Conservation (phyloP, 73 alveolate species). For the Tetrahymena malaccensis region DNA sequence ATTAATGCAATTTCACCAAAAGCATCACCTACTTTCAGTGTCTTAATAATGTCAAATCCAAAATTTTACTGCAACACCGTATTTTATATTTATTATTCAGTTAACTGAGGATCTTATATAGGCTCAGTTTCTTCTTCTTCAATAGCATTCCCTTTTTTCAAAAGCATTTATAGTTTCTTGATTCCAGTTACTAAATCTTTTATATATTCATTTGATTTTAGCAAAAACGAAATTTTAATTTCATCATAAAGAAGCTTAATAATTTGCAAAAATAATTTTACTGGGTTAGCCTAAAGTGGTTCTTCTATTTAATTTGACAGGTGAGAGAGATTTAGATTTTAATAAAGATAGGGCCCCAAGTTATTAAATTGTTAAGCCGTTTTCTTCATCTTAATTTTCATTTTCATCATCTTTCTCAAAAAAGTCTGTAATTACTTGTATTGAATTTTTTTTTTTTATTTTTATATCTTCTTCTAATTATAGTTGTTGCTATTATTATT, state of each 20-base stretch:
- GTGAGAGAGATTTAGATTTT: background rate
- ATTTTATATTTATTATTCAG: background rate
- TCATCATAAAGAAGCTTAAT: too few species aligned
- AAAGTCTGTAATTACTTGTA: background rate
- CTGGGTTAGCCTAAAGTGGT: background rate
- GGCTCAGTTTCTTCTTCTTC: background rate
- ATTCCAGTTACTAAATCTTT: background rate
- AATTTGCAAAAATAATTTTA: background rate
- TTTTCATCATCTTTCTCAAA: background rate
- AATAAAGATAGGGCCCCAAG: background rate
- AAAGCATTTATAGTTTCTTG: background rate
- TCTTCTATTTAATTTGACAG: background rate
- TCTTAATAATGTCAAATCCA: slow-evolving; percentile 50
- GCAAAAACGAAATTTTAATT: too few species aligned
- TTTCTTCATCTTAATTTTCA: background rate
- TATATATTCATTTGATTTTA: too few species aligned
- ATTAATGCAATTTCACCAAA: slow-evolving; percentile 93
- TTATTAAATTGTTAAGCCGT: background rate
- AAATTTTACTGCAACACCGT: background rate
- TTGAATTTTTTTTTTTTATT: background rate
- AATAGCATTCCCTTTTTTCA: background rate
- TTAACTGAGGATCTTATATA: background rate
- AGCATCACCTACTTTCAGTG: slow-evolving; percentile 68
- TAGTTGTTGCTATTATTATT: background rate
- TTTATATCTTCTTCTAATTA: background rate